Base-by-base conservation (phyloP, 2,329 filamentous ascomycete genomes). In the Apiospora malaysiana region DNA sequence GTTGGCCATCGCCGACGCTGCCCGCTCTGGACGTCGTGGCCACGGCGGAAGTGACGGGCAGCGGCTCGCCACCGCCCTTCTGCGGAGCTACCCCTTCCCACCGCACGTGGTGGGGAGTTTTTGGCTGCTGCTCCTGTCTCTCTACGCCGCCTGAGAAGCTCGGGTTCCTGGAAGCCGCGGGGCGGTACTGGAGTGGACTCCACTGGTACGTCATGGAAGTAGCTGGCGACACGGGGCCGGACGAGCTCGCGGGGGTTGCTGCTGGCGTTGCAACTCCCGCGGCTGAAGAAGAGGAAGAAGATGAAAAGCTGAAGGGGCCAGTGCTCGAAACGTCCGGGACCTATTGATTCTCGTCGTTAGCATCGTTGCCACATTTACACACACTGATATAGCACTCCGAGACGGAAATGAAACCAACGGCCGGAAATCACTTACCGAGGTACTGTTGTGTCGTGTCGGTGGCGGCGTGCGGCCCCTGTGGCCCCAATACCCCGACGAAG, bases 271-370 rank as follows among this genome's bases (percentile, higher is more conserved):
- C 18, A 18, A 40, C 32, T 7, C 51, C 56, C 32, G 12, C 12
- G 9, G 18, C 27, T 9, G 67, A 49, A 23, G 66, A 56, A 47
- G 67, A 23, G 4, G 68, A 43, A 18, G 42, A 37, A 2, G 51
- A 69, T 5, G 68, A 47, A 49, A 63, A 21, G 56, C 32, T 40
- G 9, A 63, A 63, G 56, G 21, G 56, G 56, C 56, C 56, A 4
- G 27, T 12, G 56, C 56, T 63, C 32, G 56, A 63, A 18, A 63
- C 32, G 4, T 63, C 56, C 10, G 56, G 56, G 4, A 40, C 45
- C 45, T 47, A 47, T 47, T 2, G 18, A 47, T 2, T 47, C 45
- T 47, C 7, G 18, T 45, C 5, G 21, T 47, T n/a, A 47, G 45
- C 18, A n/a, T 45, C 42, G 40, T 9, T n/a, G n/a, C n/a, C n/a